These are phyloP conservation scores for Lasiosphaeriaceae sp. DNA, from an alignment of 495 filamentous ascomycete species.

Conservation along the genomic window DNA sequence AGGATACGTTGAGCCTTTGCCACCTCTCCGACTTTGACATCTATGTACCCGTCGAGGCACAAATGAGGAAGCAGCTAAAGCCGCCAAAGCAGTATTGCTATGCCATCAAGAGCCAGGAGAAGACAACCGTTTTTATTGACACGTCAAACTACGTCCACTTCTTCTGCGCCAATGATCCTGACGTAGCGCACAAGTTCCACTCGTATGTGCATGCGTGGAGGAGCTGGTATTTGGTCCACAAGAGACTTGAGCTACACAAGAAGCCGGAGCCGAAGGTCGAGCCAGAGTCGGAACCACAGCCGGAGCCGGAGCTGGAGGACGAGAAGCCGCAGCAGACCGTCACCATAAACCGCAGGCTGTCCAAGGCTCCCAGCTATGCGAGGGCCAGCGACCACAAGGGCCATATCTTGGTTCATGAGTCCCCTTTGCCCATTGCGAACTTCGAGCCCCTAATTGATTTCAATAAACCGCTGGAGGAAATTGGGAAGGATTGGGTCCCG, in stretches of 20 bases:
- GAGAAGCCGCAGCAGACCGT: constrained; percentile 26
- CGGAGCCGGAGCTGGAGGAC: constrained; percentile 8
- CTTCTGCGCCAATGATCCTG: constrained; percentile 72
- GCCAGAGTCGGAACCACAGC: too few species aligned
- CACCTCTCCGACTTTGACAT: constrained; percentile 94
- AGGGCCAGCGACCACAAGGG: constrained; percentile 28
- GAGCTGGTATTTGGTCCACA: constrained; percentile 79
- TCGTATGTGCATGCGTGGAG: constrained; percentile 72
- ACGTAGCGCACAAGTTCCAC: constrained; percentile 64
- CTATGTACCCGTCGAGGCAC: constrained; percentile 66
- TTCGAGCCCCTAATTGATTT: constrained; percentile 57
- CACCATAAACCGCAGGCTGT: constrained; percentile 8
- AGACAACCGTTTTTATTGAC: constrained; percentile 75
- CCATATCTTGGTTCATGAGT: constrained; percentile 32
- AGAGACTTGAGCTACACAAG: constrained; percentile 17
- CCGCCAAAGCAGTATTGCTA: constrained; percentile 78
- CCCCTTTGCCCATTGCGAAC: constrained; percentile 50
- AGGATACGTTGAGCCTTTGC: constrained; percentile 67
- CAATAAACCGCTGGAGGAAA: constrained; percentile 37
- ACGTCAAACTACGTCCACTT: constrained; percentile 87
- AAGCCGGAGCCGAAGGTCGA: constrained; percentile 20
- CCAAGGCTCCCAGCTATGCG: constrained; percentile 21
- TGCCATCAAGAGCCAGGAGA: constrained; percentile 91
- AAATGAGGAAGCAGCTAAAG: constrained; percentile 59
- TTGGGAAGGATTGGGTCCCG: constrained; percentile 30